These are phyloP conservation scores for Solanum virginianum DNA, from an alignment of 257 asterid species.

Conservation along the genomic window DNA sequence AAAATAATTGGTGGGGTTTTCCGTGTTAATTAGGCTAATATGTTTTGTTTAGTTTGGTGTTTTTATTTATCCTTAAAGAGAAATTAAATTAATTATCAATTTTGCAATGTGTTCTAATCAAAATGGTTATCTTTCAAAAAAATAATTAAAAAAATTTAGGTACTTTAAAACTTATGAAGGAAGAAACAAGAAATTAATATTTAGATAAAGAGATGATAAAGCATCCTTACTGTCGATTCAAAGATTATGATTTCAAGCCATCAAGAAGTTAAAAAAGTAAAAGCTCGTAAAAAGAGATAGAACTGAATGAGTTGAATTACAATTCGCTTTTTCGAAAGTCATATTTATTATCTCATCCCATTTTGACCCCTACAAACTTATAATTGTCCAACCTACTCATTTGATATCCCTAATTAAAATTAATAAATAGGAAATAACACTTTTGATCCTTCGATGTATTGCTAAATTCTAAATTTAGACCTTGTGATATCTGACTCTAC, in stretches of 20 bases:
- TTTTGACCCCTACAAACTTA: background rate
- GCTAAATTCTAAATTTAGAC: background rate
- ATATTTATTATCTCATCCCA: background rate
- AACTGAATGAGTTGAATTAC: background rate
- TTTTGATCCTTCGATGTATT: background rate
- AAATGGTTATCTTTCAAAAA: background rate
- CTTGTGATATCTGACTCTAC: background rate
- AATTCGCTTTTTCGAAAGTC: accelerated
- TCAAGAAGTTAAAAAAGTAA: background rate
- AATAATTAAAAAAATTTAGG: background rate
- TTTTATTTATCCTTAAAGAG: background rate
- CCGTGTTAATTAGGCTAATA: background rate
- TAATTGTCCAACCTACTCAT: background rate
- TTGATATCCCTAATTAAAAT: background rate
- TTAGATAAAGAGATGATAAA: background rate
- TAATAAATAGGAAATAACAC: background rate
- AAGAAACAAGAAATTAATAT: background rate
- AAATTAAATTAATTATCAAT: background rate
- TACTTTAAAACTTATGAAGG: background rate
- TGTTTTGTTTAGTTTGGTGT: background rate
- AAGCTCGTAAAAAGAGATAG: too few relatives aligned
- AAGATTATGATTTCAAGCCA: background rate
- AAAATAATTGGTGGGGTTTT: background rate
- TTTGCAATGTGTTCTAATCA: background rate
- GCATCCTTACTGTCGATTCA: accelerated